Percentiles rank a stretch among this genome's conserved stretches.
These are phyloP conservation scores for Pestalotiopsis fici DNA, from an alignment of 2,329 filamentous ascomycete genomes.

Conservation along the genomic window DNA sequence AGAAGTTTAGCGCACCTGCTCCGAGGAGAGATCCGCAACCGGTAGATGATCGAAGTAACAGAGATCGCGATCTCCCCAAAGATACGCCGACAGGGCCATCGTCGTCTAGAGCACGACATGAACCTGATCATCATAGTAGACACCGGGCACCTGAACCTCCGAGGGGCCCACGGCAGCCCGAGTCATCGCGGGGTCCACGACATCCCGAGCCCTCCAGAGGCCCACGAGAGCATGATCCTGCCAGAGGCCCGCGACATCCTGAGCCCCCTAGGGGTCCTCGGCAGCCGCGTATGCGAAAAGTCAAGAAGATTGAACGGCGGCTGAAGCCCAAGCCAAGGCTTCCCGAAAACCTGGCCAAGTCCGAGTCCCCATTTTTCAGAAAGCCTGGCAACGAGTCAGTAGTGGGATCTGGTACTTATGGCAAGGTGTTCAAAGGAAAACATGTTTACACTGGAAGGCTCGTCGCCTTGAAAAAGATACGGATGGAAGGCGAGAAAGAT, in stretches of 20 bases:
- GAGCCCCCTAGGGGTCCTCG: constrained; percentile 8
- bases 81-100: constrained; percentile 25
- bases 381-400: constrained; percentile 98
- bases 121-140: constrained; percentile 27
- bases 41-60: constrained; percentile 33
- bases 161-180: background rate
- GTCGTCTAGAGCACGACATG: constrained; percentile 28
- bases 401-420: constrained; percentile 92
- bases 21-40: constrained; percentile 44
- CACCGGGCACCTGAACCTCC: constrained; percentile 13
- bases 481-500: constrained; percentile 91
- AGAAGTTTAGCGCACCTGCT: constrained; percentile 67
- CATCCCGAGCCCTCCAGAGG: constrained; percentile 11
- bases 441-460: constrained; percentile 87
- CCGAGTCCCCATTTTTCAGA: constrained; percentile 89
- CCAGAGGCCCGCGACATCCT: constrained; percentile 21
- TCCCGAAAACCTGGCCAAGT: constrained; percentile 70
- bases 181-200: constrained; percentile 5
- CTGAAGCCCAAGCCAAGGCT: constrained; percentile 72
- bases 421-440: constrained; percentile 91
- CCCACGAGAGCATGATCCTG: constrained; percentile 22
- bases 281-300: constrained; percentile 49
- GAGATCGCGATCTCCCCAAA: constrained; percentile 13
- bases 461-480: constrained; percentile 86
- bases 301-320: constrained; percentile 69